Conservation (phyloP, 1,139 yeast genomes). For the Pichia sp. region DNA sequence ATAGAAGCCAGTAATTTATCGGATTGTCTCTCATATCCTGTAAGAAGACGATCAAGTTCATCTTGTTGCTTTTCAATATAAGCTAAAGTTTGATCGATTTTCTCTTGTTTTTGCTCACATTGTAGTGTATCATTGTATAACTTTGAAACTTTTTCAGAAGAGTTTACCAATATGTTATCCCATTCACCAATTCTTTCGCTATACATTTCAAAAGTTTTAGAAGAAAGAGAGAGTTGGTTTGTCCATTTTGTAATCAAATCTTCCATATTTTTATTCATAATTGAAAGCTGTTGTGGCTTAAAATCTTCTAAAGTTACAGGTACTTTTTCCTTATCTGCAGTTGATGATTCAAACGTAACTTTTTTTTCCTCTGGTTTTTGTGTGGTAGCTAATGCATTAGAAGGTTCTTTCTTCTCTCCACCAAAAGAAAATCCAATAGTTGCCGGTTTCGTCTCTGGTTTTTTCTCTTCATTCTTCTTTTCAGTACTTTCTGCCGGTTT, state of each 20-base stretch:
- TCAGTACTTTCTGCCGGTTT: constrained; percentile 14
- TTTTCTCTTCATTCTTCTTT: constrained; percentile 4
- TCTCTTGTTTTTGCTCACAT: constrained; percentile 80
- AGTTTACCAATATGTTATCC: constrained; percentile 78
- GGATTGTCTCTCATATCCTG: constrained; percentile 82
- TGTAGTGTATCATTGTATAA: constrained; percentile 71
- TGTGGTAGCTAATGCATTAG: constrained; percentile 4
- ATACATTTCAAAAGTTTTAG: constrained; percentile 70
- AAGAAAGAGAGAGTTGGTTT: constrained; percentile 66
- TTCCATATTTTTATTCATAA: constrained; percentile 87
- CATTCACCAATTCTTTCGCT: constrained; percentile 71
- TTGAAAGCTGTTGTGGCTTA: constrained; percentile 65
- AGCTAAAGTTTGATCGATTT: constrained; percentile 78
- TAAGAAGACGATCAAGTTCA: constrained; percentile 76
- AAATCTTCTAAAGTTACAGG: constrained; percentile 40
- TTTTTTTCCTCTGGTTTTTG: constrained; percentile 19
- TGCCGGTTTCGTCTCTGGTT: constrained; percentile 1
- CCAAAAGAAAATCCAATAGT: constrained; percentile 28
- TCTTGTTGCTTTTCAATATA: constrained; percentile 91
- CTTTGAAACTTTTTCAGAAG: constrained; percentile 79
- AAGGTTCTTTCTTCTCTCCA: constrained; percentile 24
- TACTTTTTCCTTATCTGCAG: constrained; percentile 6
- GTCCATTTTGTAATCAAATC: constrained; percentile 94
- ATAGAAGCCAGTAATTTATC: constrained; percentile 35
- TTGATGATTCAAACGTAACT: constrained; percentile 7